Conservation (phyloP, 192 early-diverging fungal species). For the Anaeromyces robustus region DNA sequence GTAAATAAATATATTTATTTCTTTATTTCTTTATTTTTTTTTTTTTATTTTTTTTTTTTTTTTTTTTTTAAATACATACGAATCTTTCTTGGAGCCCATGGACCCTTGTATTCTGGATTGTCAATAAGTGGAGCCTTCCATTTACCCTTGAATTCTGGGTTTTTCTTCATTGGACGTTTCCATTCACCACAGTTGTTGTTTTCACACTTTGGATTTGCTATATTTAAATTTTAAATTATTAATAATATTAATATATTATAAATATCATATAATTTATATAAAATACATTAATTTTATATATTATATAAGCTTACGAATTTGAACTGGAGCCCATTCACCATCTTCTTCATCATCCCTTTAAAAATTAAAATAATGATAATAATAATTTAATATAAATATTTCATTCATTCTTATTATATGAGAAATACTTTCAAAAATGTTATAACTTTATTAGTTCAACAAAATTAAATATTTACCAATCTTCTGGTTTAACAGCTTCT, state of each 20-base stretch:
- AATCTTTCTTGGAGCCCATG: conserved; percentile 73
- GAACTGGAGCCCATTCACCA: conserved; percentile 68
- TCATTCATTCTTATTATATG: too few relatives aligned
- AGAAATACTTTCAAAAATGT: too few relatives aligned
- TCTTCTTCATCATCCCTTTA: conserved; percentile 57
- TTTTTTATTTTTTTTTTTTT: too few relatives aligned
- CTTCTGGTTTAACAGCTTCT: conserved; percentile 62
- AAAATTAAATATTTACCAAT: conserved; percentile 67
- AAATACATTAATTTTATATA: neutral
- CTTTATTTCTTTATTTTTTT: too few relatives aligned
- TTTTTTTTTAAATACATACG: neutral
- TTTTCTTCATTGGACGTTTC: conserved; percentile 63
- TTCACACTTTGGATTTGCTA: conserved; percentile 6
- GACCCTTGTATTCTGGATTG: conserved; percentile 86
- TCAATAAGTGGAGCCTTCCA: conserved; percentile 72
- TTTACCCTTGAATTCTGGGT: conserved; percentile 87
- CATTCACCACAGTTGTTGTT: conserved; percentile 56
- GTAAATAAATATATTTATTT: too few relatives aligned
- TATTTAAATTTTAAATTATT: too few relatives aligned
- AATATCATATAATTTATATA: too few relatives aligned
- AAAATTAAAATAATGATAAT: neutral
- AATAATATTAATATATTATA: too few relatives aligned
- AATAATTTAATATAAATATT: too few relatives aligned
- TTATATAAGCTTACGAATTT: conserved; percentile 69
- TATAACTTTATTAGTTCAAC: too few relatives aligned